Base-by-base conservation (phyloP, 2,329 filamentous ascomycete genomes). In the Penicillium capsulatum region DNA sequence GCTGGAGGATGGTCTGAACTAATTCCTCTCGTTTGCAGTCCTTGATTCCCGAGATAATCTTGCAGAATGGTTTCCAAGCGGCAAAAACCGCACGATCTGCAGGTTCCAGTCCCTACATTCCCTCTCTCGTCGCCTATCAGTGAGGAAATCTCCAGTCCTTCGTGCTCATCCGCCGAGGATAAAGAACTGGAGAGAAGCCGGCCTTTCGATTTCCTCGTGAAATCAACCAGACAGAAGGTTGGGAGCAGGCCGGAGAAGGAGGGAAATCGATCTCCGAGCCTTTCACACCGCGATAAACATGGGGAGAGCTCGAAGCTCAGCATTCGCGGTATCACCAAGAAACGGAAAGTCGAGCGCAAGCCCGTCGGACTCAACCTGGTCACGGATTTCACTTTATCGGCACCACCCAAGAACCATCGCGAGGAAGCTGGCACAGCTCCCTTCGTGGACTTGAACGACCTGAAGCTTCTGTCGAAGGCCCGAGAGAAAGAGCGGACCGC, bases 51-150 rank as follows among this genome's bases (percentile, higher is more conserved):
- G 9, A 22, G 9, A 22, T 5, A 9, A 5, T 5, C 9, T 22
- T 9, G 6, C 37, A 51, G 41, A 33, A 59, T 61, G 58, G 27
- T 35, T 14, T 40, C 41, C 22, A 56, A 46, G 33, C 46, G 44
- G 26, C 48, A 56, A 19, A 56, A 50, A 13, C 50, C 51, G 17
- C 47, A 55, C 14, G 45, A 51, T 7, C 54, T 66, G 13, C 58
- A 50, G 26, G 62, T 59, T 7, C 62, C 49, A 17, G 44, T 59
- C 11, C 65, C 64, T 14, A 61, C 50, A 13, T 69, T 70, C 32
- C 67, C 67, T 9, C 48, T 70, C 13, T 68, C 66, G 2, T 70
- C 67, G 8, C 67, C 67, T 1, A 70, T 70, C 40, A 62, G 48
- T 14, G 67, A 69, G 36, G 67, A 70, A 41, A 52, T 67, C 24